Conservation (phyloP, 1,284 basidiomycete species). For the Takashimella koratensis region DNA sequence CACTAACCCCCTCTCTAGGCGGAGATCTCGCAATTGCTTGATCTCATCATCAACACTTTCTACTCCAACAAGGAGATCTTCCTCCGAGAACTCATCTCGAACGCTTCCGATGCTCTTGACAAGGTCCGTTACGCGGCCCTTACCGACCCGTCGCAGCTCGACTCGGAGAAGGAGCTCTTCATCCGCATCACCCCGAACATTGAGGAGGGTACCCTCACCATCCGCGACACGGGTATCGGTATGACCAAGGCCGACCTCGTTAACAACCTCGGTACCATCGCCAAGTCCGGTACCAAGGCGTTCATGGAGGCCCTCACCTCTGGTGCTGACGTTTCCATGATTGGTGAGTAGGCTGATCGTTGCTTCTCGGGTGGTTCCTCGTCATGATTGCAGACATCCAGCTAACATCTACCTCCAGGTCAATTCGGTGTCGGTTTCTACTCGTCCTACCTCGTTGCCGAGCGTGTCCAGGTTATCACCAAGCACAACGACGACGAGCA, state of each 20-base stretch:
- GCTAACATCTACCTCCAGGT: conserved; percentile 18
- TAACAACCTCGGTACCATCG: conserved; percentile 95
- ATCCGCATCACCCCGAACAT: conserved; percentile 93
- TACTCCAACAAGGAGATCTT: conserved; percentile 14
- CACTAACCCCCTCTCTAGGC: conserved; percentile 65
- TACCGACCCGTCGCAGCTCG: conserved; percentile 83
- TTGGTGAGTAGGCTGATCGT: conserved; percentile 50
- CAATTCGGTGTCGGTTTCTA: conserved; percentile 96
- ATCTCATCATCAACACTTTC: conserved; percentile 40
- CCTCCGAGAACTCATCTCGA: conserved; percentile 67
- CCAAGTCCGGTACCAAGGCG: conserved; percentile 78
- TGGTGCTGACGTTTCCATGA: conserved; percentile 87
- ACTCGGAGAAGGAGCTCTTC: conserved; percentile 81
- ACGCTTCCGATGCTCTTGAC: conserved; percentile 85
- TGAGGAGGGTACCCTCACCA: conserved; percentile 86
- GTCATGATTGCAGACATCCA: background rate
- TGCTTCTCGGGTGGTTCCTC: background rate
- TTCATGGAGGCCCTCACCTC: conserved; percentile 91
- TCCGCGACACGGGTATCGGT: conserved; percentile 96
- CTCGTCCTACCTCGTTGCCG: conserved; percentile 98
- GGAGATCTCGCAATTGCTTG: conserved; percentile 84
- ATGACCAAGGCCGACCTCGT: conserved; percentile 75
- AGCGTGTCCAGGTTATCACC: conserved; percentile 96
- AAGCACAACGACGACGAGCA: conserved; percentile 99
- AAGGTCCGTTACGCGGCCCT: conserved; percentile 88